Conservation (phyloP, 2,329 filamentous ascomycete genomes). For the Aspergillus fijiensis region DNA sequence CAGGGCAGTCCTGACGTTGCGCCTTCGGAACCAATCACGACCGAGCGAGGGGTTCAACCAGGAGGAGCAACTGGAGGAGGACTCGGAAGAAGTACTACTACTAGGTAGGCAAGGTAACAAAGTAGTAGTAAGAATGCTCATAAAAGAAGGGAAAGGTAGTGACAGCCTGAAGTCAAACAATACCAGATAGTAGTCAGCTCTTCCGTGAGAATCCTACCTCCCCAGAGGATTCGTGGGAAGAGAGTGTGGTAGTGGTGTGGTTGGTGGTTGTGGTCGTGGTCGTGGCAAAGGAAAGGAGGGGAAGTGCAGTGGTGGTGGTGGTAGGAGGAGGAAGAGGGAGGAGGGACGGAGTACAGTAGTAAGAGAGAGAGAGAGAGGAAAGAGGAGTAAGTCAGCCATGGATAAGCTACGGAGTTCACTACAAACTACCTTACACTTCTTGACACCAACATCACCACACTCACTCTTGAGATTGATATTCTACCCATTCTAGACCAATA, state of each 20-base stretch:
- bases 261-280: neutral
- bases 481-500: neutral
- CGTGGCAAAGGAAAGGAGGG: conserved; percentile 10
- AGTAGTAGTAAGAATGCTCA: neutral
- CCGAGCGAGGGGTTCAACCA: conserved; percentile 18
- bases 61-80: conserved; percentile 6
- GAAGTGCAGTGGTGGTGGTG: neutral
- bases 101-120: too few relatives aligned
- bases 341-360: neutral
- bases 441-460: neutral
- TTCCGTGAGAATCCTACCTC: neutral
- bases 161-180: neutral
- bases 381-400: neutral
- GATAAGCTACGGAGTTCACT: neutral
- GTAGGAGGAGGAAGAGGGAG: neutral
- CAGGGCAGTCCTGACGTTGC: conserved; percentile 20
- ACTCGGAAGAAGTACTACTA: neutral
- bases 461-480: neutral
- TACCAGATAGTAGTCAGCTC: neutral
- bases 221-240: neutral
- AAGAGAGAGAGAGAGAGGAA: too few relatives aligned
- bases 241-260: neutral
- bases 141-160: neutral
- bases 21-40: conserved; percentile 19
- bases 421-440: neutral